Conservation (phyloP, 2,329 filamentous ascomycete species). For the Chaetomium sp. region DNA sequence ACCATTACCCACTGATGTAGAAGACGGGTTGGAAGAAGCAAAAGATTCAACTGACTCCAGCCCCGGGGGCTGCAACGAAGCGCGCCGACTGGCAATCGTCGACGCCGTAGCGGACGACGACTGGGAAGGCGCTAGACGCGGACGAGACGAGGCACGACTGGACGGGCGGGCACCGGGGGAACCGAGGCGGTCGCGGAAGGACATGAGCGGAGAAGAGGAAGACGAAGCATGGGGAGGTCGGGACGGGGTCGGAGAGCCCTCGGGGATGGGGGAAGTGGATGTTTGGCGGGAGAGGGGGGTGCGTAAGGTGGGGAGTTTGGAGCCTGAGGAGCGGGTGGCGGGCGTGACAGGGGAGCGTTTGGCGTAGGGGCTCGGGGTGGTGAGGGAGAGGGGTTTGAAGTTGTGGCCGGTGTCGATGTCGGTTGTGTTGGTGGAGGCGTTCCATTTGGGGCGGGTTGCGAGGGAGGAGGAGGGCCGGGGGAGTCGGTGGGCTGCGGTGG, state of each 20-base stretch:
- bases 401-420: constrained; percentile 62
- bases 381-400: constrained; percentile 56
- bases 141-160: constrained; percentile 40
- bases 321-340: constrained; percentile 36
- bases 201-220: constrained; percentile 40
- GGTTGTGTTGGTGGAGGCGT: constrained; percentile 55
- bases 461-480: constrained; percentile 41
- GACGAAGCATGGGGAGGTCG: constrained; percentile 41
- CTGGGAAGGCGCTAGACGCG: constrained; percentile 37
- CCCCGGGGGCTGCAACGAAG: constrained; percentile 45
- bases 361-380: constrained; percentile 52
- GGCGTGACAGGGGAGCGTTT: constrained; percentile 40
- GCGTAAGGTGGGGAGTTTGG: constrained; percentile 44
- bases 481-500: constrained; percentile 35
- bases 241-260: constrained; percentile 43
- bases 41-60: constrained; percentile 27
- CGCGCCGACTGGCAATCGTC: constrained; percentile 37
- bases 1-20: not conserved
- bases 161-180: constrained; percentile 38
- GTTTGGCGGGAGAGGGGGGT: constrained; percentile 41
- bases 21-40: constrained; percentile 23
- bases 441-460: constrained; percentile 66
- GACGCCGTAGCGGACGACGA: constrained; percentile 36
- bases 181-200: constrained; percentile 46
- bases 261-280: constrained; percentile 43